phyloP scores from a whole-genome alignment of 805 yeast species.

The Kregervanrija delftensis region DNA sequence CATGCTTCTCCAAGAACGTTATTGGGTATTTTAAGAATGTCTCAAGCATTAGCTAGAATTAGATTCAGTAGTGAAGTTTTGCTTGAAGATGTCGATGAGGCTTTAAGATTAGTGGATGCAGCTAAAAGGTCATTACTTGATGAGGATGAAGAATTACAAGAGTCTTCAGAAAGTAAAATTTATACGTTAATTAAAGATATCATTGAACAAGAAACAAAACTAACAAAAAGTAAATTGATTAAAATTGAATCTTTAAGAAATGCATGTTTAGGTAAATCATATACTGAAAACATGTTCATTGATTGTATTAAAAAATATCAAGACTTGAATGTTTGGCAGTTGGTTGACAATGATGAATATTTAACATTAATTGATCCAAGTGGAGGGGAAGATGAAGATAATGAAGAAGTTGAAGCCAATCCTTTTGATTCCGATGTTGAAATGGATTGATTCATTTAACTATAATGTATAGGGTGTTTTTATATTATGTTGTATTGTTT shows the following conservation, averaged over 20 bases:
- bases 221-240: conserved; percentile 28
- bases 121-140: conserved; percentile 77
- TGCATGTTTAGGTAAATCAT: conserved; percentile 73
- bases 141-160: conserved; percentile 49
- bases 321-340: conserved; percentile 67
- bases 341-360: conserved; percentile 60
- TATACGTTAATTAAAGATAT: conserved; percentile 59
- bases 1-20: conserved; percentile 95
- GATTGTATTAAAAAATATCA: conserved; percentile 73
- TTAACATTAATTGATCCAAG: conserved; percentile 45
- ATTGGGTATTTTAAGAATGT: conserved; percentile 81
- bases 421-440: background rate
- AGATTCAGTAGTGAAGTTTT: conserved; percentile 70
- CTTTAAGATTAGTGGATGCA: conserved; percentile 76
- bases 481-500: background rate
- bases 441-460: background rate
- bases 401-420: conserved; percentile 2
- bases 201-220: conserved; percentile 17
- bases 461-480: background rate
- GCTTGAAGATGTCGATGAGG: conserved; percentile 88
- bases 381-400: conserved; percentile 29
- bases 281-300: conserved; percentile 68
- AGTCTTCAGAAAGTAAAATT: conserved; percentile 62
- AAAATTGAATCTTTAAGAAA: conserved; percentile 47
- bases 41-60: conserved; percentile 91